phyloP scores from a whole-genome alignment of 2,329 filamentous ascomycete genomes.

The Canariomyces notabilis region DNA sequence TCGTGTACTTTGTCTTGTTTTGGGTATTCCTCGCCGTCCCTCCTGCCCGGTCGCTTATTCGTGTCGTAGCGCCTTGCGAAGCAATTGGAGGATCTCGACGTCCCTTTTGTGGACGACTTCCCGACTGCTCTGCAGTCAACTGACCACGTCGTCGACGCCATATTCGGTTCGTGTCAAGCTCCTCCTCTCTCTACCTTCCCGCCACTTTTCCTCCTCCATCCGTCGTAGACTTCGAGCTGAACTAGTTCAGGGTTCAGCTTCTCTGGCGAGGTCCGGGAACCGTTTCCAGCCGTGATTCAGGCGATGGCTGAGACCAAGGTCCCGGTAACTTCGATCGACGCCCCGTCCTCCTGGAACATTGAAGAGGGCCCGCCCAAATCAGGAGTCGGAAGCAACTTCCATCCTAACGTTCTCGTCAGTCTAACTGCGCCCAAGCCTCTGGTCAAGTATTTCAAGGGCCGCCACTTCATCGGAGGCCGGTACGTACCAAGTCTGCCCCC shows the following conservation, averaged over 20 bases:
- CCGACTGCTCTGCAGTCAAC: slow-evolving; percentile 56
- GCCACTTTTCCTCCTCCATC: slow-evolving; percentile 7
- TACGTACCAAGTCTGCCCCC: slow-evolving; percentile 35
- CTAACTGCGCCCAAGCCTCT: slow-evolving; percentile 91
- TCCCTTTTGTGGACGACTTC: slow-evolving; percentile 85
- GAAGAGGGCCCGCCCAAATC: slow-evolving; percentile 73
- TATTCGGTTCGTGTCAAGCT: slow-evolving; percentile 64
- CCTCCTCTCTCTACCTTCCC: slow-evolving; percentile 7
- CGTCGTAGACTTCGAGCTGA: not conserved
- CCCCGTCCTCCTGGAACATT: slow-evolving; percentile 92
- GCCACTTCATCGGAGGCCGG: slow-evolving; percentile 88
- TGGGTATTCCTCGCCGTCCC: slow-evolving; percentile 5
- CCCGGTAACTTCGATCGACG: slow-evolving; percentile 84
- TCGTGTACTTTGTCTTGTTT: slow-evolving; percentile 19
- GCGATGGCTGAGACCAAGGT: slow-evolving; percentile 67
- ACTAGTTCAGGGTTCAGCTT: slow-evolving; percentile 80
- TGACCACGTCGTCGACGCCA: slow-evolving; percentile 84
- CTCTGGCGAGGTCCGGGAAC: slow-evolving; percentile 84
- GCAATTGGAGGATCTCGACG: slow-evolving; percentile 75
- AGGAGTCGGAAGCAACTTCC: slow-evolving; percentile 74
- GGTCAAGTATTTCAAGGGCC: slow-evolving; percentile 74
- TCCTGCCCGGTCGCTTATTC: slow-evolving; percentile 28
- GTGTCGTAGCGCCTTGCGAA: slow-evolving; percentile 65
- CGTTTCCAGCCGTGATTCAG: slow-evolving; percentile 76
- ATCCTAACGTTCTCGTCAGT: slow-evolving; percentile 76